A percentile compares a stretch with the other conserved stretches of the same genome.
These are phyloP conservation scores for Echria macrotheca DNA, from an alignment of 495 filamentous ascomycete genomes.

Conservation along the genomic window DNA sequence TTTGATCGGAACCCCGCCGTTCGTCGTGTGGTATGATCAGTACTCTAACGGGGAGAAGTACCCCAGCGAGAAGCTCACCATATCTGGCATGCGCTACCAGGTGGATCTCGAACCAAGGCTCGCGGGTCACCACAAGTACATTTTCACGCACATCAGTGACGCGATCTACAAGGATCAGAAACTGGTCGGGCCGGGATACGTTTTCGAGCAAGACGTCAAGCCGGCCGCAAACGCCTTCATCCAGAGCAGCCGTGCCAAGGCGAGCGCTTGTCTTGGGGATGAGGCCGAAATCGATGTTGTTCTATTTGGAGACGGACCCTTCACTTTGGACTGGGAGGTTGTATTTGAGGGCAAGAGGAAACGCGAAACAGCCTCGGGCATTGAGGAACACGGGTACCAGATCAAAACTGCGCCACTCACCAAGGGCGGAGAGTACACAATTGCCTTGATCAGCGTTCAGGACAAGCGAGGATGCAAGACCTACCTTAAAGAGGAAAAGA, in stretches of 20 bases:
- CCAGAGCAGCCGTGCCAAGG: conserved; percentile 43
- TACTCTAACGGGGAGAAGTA: conserved; percentile 45
- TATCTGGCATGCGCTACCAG: conserved; percentile 68
- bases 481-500: conserved; percentile 70
- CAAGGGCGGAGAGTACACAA: conserved; percentile 79
- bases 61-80: conserved; percentile 41
- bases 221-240: conserved; percentile 80
- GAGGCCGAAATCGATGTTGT: conserved; percentile 64
- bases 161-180: conserved; percentile 63
- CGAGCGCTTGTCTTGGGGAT: conserved; percentile 76
- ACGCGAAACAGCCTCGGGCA: conserved; percentile 57
- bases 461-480: conserved; percentile 83
- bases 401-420: conserved; percentile 69
- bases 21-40: conserved; percentile 67
- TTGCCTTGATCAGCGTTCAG: conserved; percentile 76
- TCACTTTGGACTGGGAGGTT: conserved; percentile 87
- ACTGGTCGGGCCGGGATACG: conserved; percentile 45
- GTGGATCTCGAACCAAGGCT: conserved; percentile 74
- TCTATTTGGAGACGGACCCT: conserved; percentile 76
- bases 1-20: conserved; percentile 84
- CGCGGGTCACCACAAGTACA: conserved; percentile 82
- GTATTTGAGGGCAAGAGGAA: conserved; percentile 82
- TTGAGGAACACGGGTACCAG: conserved; percentile 53
- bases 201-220: conserved; percentile 86
- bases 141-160: conserved; percentile 74